Evolutionary conservation across 176 grass and related monocot species (phyloP).

Genomic region (Zoysia japonica): DNA sequence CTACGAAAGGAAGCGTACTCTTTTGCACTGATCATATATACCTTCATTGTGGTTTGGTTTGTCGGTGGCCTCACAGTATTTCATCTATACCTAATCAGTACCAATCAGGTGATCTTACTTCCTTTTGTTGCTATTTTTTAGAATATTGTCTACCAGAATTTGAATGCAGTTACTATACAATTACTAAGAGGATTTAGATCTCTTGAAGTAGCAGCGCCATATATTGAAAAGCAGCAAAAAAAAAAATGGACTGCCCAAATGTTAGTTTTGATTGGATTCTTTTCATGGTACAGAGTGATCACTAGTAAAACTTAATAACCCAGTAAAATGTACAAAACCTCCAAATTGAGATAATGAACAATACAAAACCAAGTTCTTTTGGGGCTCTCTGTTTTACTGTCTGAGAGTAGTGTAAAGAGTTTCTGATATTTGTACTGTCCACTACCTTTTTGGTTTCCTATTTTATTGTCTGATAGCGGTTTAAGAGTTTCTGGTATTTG

Average conservation of each 20-base stretch:
- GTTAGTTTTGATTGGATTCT: neutral
- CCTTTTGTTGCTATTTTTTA: neutral
- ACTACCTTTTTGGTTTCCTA: neutral
- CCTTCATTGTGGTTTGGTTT: constrained; percentile 68
- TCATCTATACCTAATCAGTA: constrained; percentile 70
- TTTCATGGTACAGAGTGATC: neutral
- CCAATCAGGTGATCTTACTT: constrained; percentile 59
- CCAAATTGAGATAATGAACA: neutral
- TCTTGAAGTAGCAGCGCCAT: constrained; percentile 20
- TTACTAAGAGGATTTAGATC: neutral
- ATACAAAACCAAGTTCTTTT: neutral
- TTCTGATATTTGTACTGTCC: neutral
- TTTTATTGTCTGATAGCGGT: neutral
- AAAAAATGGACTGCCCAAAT: neutral
- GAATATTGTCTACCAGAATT: neutral
- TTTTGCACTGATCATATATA: constrained; percentile 66
- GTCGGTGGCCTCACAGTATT: constrained; percentile 68
- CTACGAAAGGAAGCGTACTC: constrained; percentile 50
- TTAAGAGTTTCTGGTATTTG: neutral
- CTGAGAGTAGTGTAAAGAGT: neutral
- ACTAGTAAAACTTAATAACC: neutral
- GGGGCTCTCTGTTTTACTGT: neutral
- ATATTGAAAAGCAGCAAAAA: constrained; percentile 16
- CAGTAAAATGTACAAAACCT: neutral
- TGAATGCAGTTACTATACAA: constrained; percentile 1